phyloP scores from a whole-genome alignment of 2,329 filamentous ascomycete genomes.

The Neofusicoccum sp. region DNA sequence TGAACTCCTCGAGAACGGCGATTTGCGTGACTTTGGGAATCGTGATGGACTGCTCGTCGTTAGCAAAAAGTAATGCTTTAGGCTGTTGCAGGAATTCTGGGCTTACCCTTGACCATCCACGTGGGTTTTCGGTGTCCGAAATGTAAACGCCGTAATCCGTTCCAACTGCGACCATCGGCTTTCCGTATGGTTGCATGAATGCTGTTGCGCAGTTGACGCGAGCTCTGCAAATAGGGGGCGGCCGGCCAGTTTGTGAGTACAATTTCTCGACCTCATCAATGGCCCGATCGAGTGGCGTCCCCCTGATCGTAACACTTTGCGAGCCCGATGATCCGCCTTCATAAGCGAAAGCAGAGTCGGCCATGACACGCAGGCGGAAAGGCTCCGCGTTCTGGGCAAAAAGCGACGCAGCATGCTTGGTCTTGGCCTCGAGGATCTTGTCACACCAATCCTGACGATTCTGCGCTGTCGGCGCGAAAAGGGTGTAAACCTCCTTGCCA shows the following conservation, averaged over 20 bases:
- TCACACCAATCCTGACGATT: slow-evolving; percentile 85
- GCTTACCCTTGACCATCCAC: slow-evolving; percentile 84
- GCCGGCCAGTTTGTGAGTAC: slow-evolving; percentile 64
- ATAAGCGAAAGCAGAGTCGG: slow-evolving; percentile 86
- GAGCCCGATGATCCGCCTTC: slow-evolving; percentile 56
- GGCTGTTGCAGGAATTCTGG: background rate
- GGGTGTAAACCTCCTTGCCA: slow-evolving; percentile 86
- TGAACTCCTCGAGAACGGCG: slow-evolving; percentile 92
- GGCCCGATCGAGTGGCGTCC: slow-evolving; percentile 86
- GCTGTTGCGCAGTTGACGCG: slow-evolving; percentile 90
- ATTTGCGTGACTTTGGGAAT: slow-evolving; percentile 82
- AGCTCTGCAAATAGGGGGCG: slow-evolving; percentile 76
- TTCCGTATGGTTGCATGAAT: slow-evolving; percentile 77
- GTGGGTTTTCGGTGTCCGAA: slow-evolving; percentile 81
- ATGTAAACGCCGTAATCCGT: slow-evolving; percentile 94
- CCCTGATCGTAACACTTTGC: slow-evolving; percentile 75
- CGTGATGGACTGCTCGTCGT: slow-evolving; percentile 64
- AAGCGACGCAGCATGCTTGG: slow-evolving; percentile 82
- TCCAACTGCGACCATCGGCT: slow-evolving; percentile 86
- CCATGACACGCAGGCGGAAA: slow-evolving; percentile 86
- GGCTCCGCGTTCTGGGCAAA: slow-evolving; percentile 93
- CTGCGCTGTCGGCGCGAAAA: slow-evolving; percentile 76
- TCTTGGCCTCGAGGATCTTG: slow-evolving; percentile 94
- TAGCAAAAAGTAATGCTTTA: slow-evolving; percentile 7
- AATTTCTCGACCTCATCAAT: slow-evolving; percentile 83